Percentiles rank a stretch among this genome's conserved stretches.
These are phyloP conservation scores for Colletotrichum liriopes DNA, from an alignment of 2,329 filamentous ascomycete species.

Conservation along the genomic window DNA sequence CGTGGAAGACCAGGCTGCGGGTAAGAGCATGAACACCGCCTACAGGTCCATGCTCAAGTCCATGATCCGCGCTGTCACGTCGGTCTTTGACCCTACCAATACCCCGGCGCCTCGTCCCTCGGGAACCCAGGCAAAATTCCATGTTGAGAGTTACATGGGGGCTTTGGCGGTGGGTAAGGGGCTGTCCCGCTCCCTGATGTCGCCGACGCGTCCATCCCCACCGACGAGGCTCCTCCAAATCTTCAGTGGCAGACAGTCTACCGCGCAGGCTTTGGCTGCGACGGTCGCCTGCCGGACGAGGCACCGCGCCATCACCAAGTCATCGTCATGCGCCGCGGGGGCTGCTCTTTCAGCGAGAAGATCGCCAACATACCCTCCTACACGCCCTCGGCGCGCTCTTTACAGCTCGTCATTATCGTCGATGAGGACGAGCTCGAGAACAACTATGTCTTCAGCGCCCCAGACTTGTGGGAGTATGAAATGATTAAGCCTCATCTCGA, in stretches of 20 bases:
- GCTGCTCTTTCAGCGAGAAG: slow-evolving; percentile 88
- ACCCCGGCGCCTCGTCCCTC: slow-evolving; percentile 51
- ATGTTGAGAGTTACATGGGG: slow-evolving; percentile 63
- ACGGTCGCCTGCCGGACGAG: slow-evolving; percentile 66
- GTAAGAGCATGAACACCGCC: slow-evolving; percentile 42
- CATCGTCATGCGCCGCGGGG: slow-evolving; percentile 85
- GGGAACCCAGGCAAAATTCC: slow-evolving; percentile 43
- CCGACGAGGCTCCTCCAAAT: slow-evolving; percentile 54
- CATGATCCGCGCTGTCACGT: slow-evolving; percentile 63
- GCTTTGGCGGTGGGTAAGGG: slow-evolving; percentile 67
- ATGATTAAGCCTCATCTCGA: slow-evolving; percentile 80
- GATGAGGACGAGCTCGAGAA: slow-evolving; percentile 55
- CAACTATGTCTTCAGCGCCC: slow-evolving; percentile 46
- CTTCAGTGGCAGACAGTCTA: slow-evolving; percentile 81
- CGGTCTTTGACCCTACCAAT: slow-evolving; percentile 58
- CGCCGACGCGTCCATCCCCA: slow-evolving; percentile 66
- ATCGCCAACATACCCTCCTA: slow-evolving; percentile 87
- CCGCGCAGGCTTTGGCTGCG: slow-evolving; percentile 79
- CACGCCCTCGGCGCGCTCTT: slow-evolving; percentile 69
- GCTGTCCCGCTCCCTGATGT: slow-evolving; percentile 80
- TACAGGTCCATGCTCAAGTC: slow-evolving; percentile 64
- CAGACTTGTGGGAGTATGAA: slow-evolving; percentile 47
- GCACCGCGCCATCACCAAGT: slow-evolving; percentile 77
- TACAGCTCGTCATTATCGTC: slow-evolving; percentile 89
- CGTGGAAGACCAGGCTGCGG: slow-evolving; percentile 45